Base-by-base conservation (phyloP, 2,329 filamentous ascomycete genomes). In the Fusarium cicatricum region DNA sequence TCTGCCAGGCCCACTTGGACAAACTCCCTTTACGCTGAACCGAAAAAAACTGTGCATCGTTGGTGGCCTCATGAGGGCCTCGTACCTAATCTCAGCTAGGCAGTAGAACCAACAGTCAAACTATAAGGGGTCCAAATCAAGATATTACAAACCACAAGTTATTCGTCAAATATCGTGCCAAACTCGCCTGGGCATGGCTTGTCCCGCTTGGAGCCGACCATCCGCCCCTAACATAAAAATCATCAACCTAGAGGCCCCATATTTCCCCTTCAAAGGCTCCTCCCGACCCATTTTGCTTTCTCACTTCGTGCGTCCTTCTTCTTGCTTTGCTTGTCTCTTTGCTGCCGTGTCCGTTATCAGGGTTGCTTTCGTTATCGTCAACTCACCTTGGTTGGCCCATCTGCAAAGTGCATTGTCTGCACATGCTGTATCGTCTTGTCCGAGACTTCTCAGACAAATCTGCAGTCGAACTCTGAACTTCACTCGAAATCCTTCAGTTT, bases 131-230 rank as follows among this genome's bases (percentile, higher is more conserved):
- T 26, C 36, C 45, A 26, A 40, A 26, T 23, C 37, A 28, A 33
- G 36, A 29, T n/a, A 48, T 41, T 48, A 29, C 17, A 31, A 48
- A 43, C 19, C 36, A 40, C 45, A 43, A 39, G 12, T 23, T 15
- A 41, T 33, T 37, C 48, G 14, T 46, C 43, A 29, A 33, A 52
- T 43, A 31, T 15, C 33, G 26, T 56, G 29, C 42, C 59, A 62
- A 44, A 45, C 55, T 60, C 36, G 50, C 53, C 44, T 55, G 44
- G 55, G 36, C 51, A 53, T 63, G 55, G 55, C 37, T 58, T 32
- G 60, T 62, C 60, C 60, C 60, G 46, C 60, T 63, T 58, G 45
- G 56, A 45, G 60, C 60, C 60, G 60, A 61, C 23, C 38, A 48
- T 61, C 60, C 23, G 56, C 44, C 47, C 48, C 32, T 58, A 57